Evolutionary conservation across 306 rosid genomes (phyloP).

Genomic region (Prunus dulcis): DNA sequence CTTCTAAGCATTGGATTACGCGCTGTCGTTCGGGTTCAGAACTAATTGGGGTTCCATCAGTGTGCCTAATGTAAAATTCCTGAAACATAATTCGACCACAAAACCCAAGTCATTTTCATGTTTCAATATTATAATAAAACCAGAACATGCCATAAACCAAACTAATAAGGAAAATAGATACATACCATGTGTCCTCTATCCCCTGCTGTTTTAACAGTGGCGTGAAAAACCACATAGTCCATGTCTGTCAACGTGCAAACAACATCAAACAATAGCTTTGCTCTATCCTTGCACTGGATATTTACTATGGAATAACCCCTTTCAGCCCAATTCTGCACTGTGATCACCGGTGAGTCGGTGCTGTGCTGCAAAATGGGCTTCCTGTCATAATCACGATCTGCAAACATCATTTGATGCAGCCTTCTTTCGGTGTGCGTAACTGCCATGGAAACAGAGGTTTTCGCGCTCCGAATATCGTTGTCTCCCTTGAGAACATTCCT

Average conservation of each 20-base stretch:
- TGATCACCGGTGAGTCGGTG: conserved; percentile 47
- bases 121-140: conserved; percentile 2
- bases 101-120: background rate
- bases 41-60: conserved; percentile 93
- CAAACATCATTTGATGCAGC: conserved; percentile 96
- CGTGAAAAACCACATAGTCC: conserved; percentile 93
- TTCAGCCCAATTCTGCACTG: conserved; percentile 82
- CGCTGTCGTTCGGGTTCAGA: conserved; percentile 89
- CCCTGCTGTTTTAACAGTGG: conserved; percentile 57
- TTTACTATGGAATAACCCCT: conserved; percentile 83
- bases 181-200: conserved; percentile 66
- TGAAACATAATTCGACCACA: conserved; percentile 16
- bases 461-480: conserved; percentile 78
- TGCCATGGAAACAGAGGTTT: conserved; percentile 59
- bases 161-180: background rate
- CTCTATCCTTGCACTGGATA: conserved; percentile 83
- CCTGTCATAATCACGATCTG: conserved; percentile 77
- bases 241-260: conserved; percentile 90
- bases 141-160: background rate
- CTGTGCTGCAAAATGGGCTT: conserved; percentile 49
- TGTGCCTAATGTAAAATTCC: conserved; percentile 91
- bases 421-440: conserved; percentile 79
- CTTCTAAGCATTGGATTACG: conserved; percentile 81
- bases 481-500: conserved; percentile 85
- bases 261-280: conserved; percentile 74